Evolutionary conservation across 441 rosid genomes (phyloP), one percentile per base, ranked within the genome.

Genomic region (Adansonia grandidieri): DNA sequence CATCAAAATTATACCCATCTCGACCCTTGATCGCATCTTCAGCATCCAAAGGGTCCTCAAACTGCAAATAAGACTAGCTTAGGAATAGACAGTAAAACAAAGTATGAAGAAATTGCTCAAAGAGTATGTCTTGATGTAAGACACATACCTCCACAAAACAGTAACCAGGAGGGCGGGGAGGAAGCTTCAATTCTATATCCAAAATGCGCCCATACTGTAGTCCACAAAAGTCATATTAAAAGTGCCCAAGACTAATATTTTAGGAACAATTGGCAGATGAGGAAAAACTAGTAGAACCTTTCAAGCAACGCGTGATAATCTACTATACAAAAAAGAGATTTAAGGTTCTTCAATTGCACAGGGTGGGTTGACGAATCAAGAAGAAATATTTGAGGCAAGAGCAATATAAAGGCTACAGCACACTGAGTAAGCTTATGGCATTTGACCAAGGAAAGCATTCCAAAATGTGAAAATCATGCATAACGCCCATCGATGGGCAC

Each of bases 1-100:
- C 87, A 79, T 84, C 88, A 78, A 86, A 87, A 77, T 87, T 81
- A 73, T 86, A 87, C 73, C 90, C 89, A 84, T 87, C 88, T 28
- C 86, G 86, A 60, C 85, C 86, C 68, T 78, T 79, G 24, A 87
- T 84, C 71, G 88, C 87, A 81, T 87, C 87, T 53, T 86, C 85
- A 51, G 90, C 90, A 82, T 83, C 85, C 57, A 84, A 79, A 80
- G 84, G 75, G 78, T 78, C 80, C 47, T 82, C 88, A 83, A 86
- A 87, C 89, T 85, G 77, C 64, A 54, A 17, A 80, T 15, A 64
- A 45, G 15, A 70, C 40, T 63, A 44, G 44, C 17, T 57, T 53
- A 56, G 17, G 24, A 76, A 71, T 11, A 7, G 15, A 63, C 51
- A 28, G 15, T 65, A 6, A 44, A 56, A 58, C 32, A 57, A 73